Evolutionary conservation across 345 rosid genomes (phyloP).

Genomic region (Pugionium cornutum): DNA sequence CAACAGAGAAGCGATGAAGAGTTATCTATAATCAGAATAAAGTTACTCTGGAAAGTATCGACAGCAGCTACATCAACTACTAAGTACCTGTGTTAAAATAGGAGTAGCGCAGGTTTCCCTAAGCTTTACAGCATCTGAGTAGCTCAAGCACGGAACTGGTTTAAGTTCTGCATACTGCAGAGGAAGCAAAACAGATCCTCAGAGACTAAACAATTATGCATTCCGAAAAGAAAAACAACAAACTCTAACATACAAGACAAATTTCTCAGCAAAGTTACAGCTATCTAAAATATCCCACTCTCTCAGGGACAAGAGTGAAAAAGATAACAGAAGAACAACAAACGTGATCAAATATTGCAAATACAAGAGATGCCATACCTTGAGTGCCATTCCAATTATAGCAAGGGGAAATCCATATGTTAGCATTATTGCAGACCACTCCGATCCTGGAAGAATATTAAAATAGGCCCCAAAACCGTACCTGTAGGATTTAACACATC

Average conservation of each 20-base stretch:
- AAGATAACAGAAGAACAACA: background rate
- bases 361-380: constrained; percentile 51
- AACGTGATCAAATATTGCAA: background rate
- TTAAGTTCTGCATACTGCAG: constrained; percentile 94
- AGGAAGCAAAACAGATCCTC: constrained; percentile 10
- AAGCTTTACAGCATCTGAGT: constrained; percentile 65
- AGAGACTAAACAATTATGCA: background rate
- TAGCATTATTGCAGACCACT: constrained; percentile 94
- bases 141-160: constrained; percentile 92
- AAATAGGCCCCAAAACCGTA: constrained; percentile 96
- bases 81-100: constrained; percentile 78
- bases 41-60: background rate
- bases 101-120: constrained; percentile 82
- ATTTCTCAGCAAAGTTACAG: background rate
- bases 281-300: background rate
- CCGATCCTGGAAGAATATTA: constrained; percentile 90
- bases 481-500: constrained; percentile 45
- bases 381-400: constrained; percentile 96
- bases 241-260: constrained; percentile 11
- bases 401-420: constrained; percentile 98
- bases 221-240: background rate
- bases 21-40: background rate
- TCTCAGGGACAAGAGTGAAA: background rate
- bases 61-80: constrained; percentile 6
- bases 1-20: background rate